These are phyloP conservation scores for Darksidea phi DNA, from an alignment of 495 filamentous ascomycete genomes.

Conservation along the genomic window DNA sequence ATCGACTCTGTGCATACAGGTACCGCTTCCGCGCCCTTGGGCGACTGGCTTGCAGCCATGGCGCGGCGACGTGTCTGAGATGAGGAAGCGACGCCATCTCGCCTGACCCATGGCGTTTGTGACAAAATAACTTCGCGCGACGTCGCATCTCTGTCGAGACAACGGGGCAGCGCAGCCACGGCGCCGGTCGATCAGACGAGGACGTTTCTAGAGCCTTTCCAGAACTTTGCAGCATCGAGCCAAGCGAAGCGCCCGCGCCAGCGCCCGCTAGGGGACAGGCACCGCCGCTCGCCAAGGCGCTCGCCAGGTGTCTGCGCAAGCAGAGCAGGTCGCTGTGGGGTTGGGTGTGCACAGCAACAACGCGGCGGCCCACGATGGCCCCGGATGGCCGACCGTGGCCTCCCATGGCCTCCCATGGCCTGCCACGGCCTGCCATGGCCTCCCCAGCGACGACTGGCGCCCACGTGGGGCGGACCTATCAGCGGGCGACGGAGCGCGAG, in stretches of 20 bases:
- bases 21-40: constrained; percentile 17
- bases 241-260: constrained; percentile 32
- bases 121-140: constrained; percentile 10
- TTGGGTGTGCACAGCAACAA: background rate
- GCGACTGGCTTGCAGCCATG: constrained; percentile 31
- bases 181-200: constrained; percentile 31
- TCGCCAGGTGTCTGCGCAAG: too few species aligned
- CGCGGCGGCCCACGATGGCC: background rate
- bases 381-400: too few species aligned
- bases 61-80: background rate
- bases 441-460: too few species aligned
- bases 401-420: too few species aligned
- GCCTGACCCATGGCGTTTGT: background rate
- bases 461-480: constrained; percentile 35
- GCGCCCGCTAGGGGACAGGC: constrained; percentile 10
- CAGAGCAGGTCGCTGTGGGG: too few species aligned
- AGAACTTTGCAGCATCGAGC: constrained; percentile 34
- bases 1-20: constrained; percentile 5
- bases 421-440: too few species aligned
- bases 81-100: background rate
- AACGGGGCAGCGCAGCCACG: constrained; percentile 10
- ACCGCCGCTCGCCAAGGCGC: constrained; percentile 5
- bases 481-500: background rate
- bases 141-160: constrained; percentile 29
- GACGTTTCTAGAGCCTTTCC: constrained; percentile 36